phyloP scores from a whole-genome alignment of 108 stramenopile species.

The Cyclotella distinguenda region DNA sequence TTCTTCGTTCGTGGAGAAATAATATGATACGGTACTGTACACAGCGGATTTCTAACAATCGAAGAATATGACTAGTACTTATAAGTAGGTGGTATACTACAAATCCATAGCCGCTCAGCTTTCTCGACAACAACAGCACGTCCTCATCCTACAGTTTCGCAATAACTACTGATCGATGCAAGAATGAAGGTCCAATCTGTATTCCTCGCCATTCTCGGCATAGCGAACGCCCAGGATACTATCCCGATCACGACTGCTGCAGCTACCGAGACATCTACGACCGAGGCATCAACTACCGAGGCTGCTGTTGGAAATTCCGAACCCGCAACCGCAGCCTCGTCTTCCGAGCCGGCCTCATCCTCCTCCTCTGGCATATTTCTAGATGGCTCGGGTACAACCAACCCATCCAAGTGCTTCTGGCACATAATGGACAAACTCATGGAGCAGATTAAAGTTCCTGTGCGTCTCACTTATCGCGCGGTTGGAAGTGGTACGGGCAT shows the following conservation, averaged over 20 bases:
- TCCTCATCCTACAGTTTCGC: no score
- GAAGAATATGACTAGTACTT: no score
- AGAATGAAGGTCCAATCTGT: constrained; percentile 8
- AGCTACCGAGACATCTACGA: not conserved
- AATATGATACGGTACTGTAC: no score
- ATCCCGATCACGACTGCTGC: constrained; percentile 4
- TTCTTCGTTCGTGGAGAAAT: no score
- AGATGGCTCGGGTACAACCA: constrained; percentile 86
- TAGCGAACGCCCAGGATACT: constrained; percentile 3
- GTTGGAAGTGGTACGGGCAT: constrained; percentile 82
- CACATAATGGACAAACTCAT: constrained; percentile 67
- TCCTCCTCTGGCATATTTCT: constrained; percentile 14
- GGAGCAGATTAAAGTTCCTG: constrained; percentile 59
- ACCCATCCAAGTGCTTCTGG: constrained; percentile 87
- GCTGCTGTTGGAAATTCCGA: not conserved
- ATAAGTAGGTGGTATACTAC: no score
- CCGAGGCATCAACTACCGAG: not conserved
- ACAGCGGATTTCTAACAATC: no score
- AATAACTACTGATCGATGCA: not conserved
- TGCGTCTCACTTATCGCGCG: constrained; percentile 82
- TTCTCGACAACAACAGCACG: no score
- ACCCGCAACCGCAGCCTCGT: not conserved
- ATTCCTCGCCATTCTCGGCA: constrained; percentile 13
- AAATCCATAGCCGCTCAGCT: no score
- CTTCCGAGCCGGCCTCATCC: not conserved